phyloP scores from a whole-genome alignment of 1,284 basidiomycete genomes.

The Ceratobasidium sp. region DNA sequence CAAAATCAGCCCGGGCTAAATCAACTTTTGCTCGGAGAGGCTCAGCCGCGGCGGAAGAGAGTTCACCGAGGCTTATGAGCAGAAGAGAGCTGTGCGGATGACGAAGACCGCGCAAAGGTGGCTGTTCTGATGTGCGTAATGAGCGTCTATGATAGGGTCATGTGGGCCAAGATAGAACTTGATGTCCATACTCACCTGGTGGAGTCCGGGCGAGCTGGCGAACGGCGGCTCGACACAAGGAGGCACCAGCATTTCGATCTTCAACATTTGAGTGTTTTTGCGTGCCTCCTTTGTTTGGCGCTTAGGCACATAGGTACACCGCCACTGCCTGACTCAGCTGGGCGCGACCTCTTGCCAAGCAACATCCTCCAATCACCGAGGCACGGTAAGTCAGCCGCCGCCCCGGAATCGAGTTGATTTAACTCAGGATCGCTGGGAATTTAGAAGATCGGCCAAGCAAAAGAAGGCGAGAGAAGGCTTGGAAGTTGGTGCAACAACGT shows the following conservation, averaged over 20 bases:
- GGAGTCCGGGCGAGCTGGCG: neutral
- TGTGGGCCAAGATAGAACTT: slow-evolving; percentile 8
- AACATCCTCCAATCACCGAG: neutral
- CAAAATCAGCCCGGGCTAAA: too few relatives aligned
- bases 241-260: neutral
- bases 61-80: neutral
- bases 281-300: neutral
- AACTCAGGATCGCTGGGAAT: neutral
- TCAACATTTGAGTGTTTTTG: neutral
- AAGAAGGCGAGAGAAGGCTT: neutral
- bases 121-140: slow-evolving; percentile 13
- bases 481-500: neutral
- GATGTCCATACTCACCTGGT: neutral
- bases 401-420: neutral
- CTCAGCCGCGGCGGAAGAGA: neutral
- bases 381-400: neutral
- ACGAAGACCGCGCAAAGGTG: neutral
- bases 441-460: neutral
- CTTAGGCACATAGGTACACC: neutral
- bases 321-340: neutral
- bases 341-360: neutral
- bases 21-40: slow-evolving; percentile 5
- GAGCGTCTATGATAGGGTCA: neutral
- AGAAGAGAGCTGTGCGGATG: neutral
- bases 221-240: neutral